These are phyloP conservation scores for Macrolepiota albuminosa DNA, from an alignment of 768 basidiomycete species.

Conservation along the genomic window DNA sequence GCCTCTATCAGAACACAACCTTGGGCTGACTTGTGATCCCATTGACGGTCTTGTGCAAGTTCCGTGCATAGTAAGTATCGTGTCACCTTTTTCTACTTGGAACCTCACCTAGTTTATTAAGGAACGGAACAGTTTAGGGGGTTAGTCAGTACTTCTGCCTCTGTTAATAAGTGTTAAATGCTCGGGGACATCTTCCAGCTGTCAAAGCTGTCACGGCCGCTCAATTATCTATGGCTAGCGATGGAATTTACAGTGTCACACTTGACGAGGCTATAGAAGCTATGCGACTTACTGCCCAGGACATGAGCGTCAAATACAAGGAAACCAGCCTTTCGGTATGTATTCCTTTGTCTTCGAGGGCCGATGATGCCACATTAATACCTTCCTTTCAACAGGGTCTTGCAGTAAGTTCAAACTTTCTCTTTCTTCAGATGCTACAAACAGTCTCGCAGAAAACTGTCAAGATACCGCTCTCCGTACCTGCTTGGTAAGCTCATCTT, in stretches of 20 bases:
- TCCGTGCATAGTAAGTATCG: conserved; percentile 79
- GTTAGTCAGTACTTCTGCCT: conserved; percentile 30
- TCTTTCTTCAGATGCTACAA: background rate
- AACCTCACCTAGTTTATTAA: conserved; percentile 18
- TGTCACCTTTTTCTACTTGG: background rate
- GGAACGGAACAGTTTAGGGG: conserved; percentile 86
- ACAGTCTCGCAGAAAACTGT: conserved; percentile 52
- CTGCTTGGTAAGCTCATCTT: conserved; percentile 54
- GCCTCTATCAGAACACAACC: conserved; percentile 65
- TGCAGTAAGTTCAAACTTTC: conserved; percentile 25
- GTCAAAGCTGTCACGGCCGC: conserved; percentile 93
- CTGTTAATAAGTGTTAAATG: background rate
- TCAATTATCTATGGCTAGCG: conserved; percentile 89
- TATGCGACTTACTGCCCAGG: conserved; percentile 88
- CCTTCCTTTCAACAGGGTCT: conserved; percentile 28
- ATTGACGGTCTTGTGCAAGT: conserved; percentile 92
- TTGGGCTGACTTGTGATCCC: conserved; percentile 91
- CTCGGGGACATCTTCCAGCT: conserved; percentile 35
- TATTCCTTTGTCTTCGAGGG: conserved; percentile 10
- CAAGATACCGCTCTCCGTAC: conserved; percentile 80
- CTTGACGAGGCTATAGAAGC: conserved; percentile 96
- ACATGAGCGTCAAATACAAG: conserved; percentile 95
- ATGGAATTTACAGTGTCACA: conserved; percentile 81
- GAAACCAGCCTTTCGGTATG: conserved; percentile 89
- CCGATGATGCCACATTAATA: background rate